Evolutionary conservation across 2,329 filamentous ascomycete genomes (phyloP).

Genomic region (Beauveria medogensis): DNA sequence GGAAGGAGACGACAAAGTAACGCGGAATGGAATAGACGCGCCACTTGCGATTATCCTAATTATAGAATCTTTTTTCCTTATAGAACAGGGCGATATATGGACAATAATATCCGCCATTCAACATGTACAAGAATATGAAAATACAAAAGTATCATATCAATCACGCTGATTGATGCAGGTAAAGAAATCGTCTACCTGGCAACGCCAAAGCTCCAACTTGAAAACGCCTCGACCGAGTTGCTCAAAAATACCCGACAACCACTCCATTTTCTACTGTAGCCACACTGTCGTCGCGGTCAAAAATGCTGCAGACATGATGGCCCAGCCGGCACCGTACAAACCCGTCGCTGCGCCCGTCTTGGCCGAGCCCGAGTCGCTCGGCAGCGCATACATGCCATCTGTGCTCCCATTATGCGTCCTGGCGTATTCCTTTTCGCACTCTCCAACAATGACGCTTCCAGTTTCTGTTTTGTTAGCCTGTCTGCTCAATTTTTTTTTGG

Average conservation of each 20-base stretch:
- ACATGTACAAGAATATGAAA: not conserved
- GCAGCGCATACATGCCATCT: not conserved
- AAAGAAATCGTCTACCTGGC: not conserved
- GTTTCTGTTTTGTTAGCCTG: not conserved
- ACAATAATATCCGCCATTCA: not conserved
- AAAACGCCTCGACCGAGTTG: not conserved
- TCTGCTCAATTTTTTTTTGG: not conserved
- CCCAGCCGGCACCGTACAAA: constrained; percentile 1
- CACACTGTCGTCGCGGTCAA: not conserved
- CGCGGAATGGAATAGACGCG: not conserved
- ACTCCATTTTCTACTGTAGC: not conserved
- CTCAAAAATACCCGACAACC: not conserved
- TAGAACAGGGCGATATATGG: not conserved
- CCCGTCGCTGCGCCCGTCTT: too few relatives aligned
- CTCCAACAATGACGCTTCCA: not conserved
- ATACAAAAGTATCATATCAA: too few relatives aligned
- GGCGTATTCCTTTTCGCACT: constrained; percentile 6
- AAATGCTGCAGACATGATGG: not conserved
- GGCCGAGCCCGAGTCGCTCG: not conserved
- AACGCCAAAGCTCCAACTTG: not conserved
- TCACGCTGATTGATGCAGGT: not conserved
- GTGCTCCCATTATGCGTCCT: constrained; percentile 2
- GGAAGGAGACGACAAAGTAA: constrained; percentile 16
- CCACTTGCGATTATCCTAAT: not conserved
- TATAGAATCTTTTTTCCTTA: not conserved